Conservation (phyloP, 1,284 basidiomycete genomes). For the Pascua guehoae region DNA sequence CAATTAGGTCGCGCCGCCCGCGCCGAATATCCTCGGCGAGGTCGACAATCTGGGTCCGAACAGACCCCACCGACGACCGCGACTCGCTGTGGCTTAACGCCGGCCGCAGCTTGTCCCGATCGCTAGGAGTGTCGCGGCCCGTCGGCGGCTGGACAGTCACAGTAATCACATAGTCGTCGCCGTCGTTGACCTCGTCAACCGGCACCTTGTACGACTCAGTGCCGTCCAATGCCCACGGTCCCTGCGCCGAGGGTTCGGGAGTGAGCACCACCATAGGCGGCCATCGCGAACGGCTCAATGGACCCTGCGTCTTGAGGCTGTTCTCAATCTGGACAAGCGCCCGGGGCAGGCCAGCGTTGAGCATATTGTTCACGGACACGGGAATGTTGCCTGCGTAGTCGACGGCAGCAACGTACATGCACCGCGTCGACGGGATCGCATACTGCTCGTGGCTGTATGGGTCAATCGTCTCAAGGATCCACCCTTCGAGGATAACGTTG, state of each 20-base stretch:
- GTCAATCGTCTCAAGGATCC: slow-evolving; percentile 95
- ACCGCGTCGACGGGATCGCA: slow-evolving; percentile 88
- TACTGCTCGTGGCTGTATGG: slow-evolving; percentile 95
- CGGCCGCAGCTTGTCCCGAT: slow-evolving; percentile 17
- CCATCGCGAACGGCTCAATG: slow-evolving; percentile 63
- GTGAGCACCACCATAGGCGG: slow-evolving; percentile 53
- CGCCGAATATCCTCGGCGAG: slow-evolving; percentile 39
- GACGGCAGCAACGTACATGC: slow-evolving; percentile 80
- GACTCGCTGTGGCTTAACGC: slow-evolving; percentile 32
- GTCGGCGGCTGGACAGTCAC: slow-evolving; percentile 36
- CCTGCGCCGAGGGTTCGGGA: slow-evolving; percentile 26
- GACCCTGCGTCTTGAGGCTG: slow-evolving; percentile 59
- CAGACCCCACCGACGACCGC: slow-evolving; percentile 26
- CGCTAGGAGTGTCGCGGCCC: neutral
- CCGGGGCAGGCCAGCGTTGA: slow-evolving; percentile 70
- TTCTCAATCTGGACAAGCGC: slow-evolving; percentile 67
- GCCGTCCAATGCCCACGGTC: slow-evolving; percentile 38
- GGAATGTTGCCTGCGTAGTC: slow-evolving; percentile 88
- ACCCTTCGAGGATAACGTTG: slow-evolving; percentile 83
- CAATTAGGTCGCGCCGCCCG: slow-evolving; percentile 34
- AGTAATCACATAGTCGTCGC: slow-evolving; percentile 28
- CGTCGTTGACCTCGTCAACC: slow-evolving; percentile 34
- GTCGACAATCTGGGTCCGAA: slow-evolving; percentile 38
- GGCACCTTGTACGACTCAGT: slow-evolving; percentile 30
- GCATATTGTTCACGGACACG: slow-evolving; percentile 77